Conservation (phyloP, 805 yeast genomes). For the Pichia exigua region DNA sequence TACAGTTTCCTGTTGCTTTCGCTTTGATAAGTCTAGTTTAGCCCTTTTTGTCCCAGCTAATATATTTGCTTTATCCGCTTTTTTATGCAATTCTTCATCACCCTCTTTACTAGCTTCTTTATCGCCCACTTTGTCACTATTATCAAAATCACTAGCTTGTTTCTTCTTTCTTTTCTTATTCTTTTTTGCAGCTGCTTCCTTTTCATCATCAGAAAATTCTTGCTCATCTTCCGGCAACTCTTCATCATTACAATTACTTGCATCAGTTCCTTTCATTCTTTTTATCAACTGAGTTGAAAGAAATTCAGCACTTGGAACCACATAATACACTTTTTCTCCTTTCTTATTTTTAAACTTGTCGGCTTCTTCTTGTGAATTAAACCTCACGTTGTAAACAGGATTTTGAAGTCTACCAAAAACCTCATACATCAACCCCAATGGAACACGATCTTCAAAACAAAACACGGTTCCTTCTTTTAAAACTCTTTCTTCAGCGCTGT, state of each 20-base stretch:
- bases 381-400: conserved; percentile 75
- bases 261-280: conserved; percentile 79
- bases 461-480: conserved; percentile 74
- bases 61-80: neutral
- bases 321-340: conserved; percentile 61
- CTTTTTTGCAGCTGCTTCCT: conserved; percentile 64
- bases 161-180: conserved; percentile 53
- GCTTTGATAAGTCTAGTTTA: neutral
- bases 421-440: conserved; percentile 76
- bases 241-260: conserved; percentile 91
- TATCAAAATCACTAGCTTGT: conserved; percentile 9
- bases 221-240: conserved; percentile 90
- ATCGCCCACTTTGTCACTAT: too few relatives aligned
- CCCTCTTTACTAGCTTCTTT: too few relatives aligned
- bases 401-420: conserved; percentile 80
- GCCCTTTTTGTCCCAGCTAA: neutral
- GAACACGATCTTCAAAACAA: conserved; percentile 62
- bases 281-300: conserved; percentile 67
- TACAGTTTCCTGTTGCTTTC: neutral
- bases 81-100: too few relatives aligned
- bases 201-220: conserved; percentile 92
- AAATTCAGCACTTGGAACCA: conserved; percentile 75
- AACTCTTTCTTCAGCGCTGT: conserved; percentile 79
- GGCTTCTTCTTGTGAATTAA: conserved; percentile 43
- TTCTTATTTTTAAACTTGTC: conserved; percentile 38